Evolutionary conservation across 179 eudicot species (phyloP).

Genomic region (Spinacia oleracea): DNA sequence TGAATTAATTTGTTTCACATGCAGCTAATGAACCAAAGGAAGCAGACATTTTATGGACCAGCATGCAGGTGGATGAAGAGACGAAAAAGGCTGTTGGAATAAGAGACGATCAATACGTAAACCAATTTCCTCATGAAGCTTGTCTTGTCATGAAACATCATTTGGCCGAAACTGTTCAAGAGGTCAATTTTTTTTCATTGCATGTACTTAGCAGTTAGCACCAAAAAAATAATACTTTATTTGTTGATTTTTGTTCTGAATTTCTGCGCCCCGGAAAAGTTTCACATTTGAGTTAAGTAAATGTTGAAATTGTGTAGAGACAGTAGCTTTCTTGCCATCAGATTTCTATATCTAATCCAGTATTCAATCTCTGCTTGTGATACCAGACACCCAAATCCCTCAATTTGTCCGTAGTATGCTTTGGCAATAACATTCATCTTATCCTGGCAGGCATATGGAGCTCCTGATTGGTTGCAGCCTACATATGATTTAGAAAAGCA

Average conservation of each 20-base stretch:
- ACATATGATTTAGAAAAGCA: slow-evolving; percentile 95
- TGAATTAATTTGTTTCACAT: slow-evolving; percentile 9
- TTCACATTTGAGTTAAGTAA: background rate
- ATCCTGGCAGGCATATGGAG: slow-evolving; percentile 70
- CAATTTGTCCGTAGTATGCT: no score
- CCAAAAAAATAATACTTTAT: background rate
- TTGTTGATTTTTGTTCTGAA: background rate
- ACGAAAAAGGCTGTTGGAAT: slow-evolving; percentile 75
- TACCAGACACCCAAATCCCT: background rate
- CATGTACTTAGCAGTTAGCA: background rate
- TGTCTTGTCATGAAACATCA: slow-evolving; percentile 99
- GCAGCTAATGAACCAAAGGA: slow-evolving; percentile 86
- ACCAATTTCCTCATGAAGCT: slow-evolving; percentile 95
- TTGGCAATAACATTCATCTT: slow-evolving; percentile 1
- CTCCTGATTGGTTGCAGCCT: slow-evolving; percentile 87
- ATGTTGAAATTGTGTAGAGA: background rate
- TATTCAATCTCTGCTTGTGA: background rate
- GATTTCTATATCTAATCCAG: background rate
- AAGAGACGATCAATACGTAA: slow-evolving; percentile 75
- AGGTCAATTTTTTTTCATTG: slow-evolving; percentile 42
- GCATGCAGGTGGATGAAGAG: slow-evolving; percentile 94
- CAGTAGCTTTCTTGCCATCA: background rate
- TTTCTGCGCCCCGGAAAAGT: background rate
- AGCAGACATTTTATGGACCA: slow-evolving; percentile 97
- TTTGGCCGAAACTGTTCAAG: slow-evolving; percentile 85